These are phyloP conservation scores for Fusarium sp. DNA, from an alignment of 2,329 filamentous ascomycete genomes.

Conservation along the genomic window DNA sequence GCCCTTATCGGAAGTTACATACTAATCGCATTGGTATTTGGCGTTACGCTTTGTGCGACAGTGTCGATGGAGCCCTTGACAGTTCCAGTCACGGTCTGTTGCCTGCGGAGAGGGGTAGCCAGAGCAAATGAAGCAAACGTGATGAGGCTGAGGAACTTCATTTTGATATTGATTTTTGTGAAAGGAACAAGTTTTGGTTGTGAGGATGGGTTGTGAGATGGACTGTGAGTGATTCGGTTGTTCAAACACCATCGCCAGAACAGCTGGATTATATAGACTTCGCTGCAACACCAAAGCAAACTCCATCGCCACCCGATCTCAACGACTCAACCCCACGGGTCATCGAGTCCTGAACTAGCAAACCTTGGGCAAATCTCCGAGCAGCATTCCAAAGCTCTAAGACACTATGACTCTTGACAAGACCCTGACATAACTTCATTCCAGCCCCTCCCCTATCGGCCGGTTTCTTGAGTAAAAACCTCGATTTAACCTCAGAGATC, in stretches of 20 bases:
- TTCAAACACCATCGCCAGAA: background rate
- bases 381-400: constrained; percentile 25
- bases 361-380: constrained; percentile 8
- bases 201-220: constrained; percentile 2
- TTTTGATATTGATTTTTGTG: background rate
- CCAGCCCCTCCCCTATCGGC: background rate
- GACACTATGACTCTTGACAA: constrained; percentile 6
- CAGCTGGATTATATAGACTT: constrained; percentile 23
- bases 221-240: background rate
- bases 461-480: background rate
- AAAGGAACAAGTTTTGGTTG: background rate
- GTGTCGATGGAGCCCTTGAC: background rate
- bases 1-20: background rate
- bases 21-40: constrained; percentile 16
- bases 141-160: constrained; percentile 39
- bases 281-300: background rate
- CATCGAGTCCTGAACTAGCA: constrained; percentile 5
- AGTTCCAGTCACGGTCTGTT: constrained; percentile 23
- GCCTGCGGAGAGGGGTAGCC: constrained; percentile 24
- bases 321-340: background rate
- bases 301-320: constrained; percentile 11
- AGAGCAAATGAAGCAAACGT: constrained; percentile 28
- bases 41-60: background rate
- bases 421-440: constrained; percentile 14
- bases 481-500: background rate